Evolutionary conservation across 2,329 filamentous ascomycete genomes (phyloP), one percentile per base, ranked within the genome.

Genomic region (Phialemoniopsis sp.): DNA sequence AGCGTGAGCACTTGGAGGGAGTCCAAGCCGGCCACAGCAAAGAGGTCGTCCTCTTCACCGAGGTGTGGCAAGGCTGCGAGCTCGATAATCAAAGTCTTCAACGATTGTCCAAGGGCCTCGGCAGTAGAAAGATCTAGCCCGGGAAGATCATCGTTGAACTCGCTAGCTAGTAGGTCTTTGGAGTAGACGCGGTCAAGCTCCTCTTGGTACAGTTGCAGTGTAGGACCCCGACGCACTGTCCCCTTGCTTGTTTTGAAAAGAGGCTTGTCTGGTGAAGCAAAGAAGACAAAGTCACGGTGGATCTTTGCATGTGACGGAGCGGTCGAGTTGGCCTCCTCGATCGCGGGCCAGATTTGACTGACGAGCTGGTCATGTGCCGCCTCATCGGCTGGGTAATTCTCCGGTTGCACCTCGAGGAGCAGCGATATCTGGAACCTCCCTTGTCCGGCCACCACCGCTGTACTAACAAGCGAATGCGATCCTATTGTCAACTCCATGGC

Each of bases 401-500:
- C 19, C 6, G 1, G 17, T 9, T 28, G 18, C n/a, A 34, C 33
- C 5, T 32, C 41, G 8, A 46, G 30, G 41, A 43, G 41, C 28
- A 44, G 15, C 12, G 37, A 41, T 7, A 40, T 36, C 5, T 42
- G 26, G 34, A 39, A 43, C 26, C 43, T 39, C 4, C 43, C 19
- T 18, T 40, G 41, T 15, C 43, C 43, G 3, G 38, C 43, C 12
- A 46, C 36, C 15, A 46, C 38, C n/a, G 39, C 38, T 5, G 38
- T 30, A 7, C 15, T 21, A 15, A 46, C 34, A 4, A 36, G 28
- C 3, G 41, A 38, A 19, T 46, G 30, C 13, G 19, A 9, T 3
- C 32, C 41, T 14, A 46, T 46, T 12, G 34, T 39, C 16, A 44
- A 36, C 45, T 60, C 56, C 39, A 56, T 48, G 2, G 44, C 36